Evolutionary conservation across 2,329 filamentous ascomycete genomes (phyloP).

Genomic region (Penicillium sp.): DNA sequence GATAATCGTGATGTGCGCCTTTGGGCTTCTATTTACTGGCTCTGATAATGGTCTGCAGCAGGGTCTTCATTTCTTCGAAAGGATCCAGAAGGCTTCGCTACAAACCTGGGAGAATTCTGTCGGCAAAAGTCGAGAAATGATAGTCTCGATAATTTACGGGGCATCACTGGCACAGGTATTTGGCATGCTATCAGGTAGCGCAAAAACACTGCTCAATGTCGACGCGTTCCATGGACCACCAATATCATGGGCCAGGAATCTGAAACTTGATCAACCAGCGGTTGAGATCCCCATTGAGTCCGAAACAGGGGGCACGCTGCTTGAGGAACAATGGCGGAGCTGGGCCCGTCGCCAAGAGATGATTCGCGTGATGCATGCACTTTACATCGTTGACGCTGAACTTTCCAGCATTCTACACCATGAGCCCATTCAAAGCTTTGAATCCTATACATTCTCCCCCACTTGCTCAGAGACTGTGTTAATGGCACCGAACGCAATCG

Average conservation of each 20-base stretch:
- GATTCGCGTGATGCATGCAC: neutral
- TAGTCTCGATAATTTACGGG: neutral
- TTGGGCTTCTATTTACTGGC: neutral
- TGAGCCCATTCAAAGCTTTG: neutral
- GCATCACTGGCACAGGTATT: neutral
- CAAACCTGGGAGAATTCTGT: neutral
- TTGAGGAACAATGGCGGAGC: neutral
- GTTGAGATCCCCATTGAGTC: neutral
- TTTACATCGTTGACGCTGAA: neutral
- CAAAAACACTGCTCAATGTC: neutral
- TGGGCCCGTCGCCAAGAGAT: neutral
- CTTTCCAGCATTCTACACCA: neutral
- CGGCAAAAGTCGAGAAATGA: neutral
- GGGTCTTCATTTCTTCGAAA: neutral
- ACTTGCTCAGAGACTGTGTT: neutral
- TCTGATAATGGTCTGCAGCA: neutral
- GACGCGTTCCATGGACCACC: neutral
- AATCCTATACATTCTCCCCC: neutral
- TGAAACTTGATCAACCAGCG: neutral
- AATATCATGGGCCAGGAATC: neutral
- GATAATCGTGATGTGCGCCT: neutral
- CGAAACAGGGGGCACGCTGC: neutral
- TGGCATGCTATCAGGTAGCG: neutral
- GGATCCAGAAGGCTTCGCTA: neutral
- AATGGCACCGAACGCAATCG: neutral